Base-by-base conservation (phyloP, 331 rosid species). In the Saraca asoca region DNA sequence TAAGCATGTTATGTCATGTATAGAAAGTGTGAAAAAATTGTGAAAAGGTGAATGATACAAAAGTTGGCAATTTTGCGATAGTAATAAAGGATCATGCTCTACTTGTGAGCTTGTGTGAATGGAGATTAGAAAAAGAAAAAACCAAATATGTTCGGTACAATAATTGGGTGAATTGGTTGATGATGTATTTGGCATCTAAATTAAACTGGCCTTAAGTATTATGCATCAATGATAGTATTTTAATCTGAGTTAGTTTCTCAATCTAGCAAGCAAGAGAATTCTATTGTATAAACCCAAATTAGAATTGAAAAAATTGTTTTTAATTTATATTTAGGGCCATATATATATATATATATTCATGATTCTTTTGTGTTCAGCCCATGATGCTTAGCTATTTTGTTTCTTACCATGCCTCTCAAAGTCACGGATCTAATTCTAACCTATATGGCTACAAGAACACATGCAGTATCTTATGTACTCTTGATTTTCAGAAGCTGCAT, bases 51-150 rank as follows among this genome's bases (percentile, higher is more conserved):
- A 3, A 1, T 24, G 31, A 3, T 24, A 3, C 31, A 1, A 24
- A 24, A 24, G 31, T 24, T 24, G 3, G 31, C 31, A 24, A 24
- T 24, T 24, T 24, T 24, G 2, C 31, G 3, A 24, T 54, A 56
- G 45, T 58, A 9, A 43, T 56, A 15, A 33, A 66, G 35, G 3
- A 24, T 52, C 65, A 11, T 50, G 70, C 51, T 44, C 42, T 34
- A 69, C 76, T 57, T 69, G 70, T 64, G 37, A 45, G 9, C 14
- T 64, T 44, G 16, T 58, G 45, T 44, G 39, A 45, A 71, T 19
- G 71, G 13, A 43, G 8, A 44, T 76, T 55, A 68, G 42, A 46
- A 7, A 49, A 33, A 7, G 15, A 34, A 63, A 38, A 17, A 18
- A 14, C 12, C 18, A 19, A 43, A 57, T 24, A 12, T 24, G 46